phyloP scores from a whole-genome alignment of 2,329 filamentous ascomycete genomes.

The Pseudogymnoascus sp. region DNA sequence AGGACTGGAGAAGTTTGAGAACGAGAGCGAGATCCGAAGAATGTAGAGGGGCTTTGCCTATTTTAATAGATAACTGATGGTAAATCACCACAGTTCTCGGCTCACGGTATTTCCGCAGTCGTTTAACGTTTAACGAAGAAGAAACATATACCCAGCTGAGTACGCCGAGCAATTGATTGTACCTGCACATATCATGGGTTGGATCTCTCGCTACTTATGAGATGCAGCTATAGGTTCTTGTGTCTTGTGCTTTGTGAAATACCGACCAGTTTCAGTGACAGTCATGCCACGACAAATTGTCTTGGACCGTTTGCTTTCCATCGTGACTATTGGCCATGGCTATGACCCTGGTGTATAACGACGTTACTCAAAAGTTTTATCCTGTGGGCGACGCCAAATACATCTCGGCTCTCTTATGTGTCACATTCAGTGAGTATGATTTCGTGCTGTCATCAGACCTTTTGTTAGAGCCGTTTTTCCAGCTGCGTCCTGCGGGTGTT shows the following conservation, averaged over 20 bases:
- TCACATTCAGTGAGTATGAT: neutral
- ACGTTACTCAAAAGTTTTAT: neutral
- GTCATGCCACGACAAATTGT: neutral
- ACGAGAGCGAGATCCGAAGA: constrained; percentile 79
- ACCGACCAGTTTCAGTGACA: neutral
- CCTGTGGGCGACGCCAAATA: neutral
- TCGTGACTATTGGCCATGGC: neutral
- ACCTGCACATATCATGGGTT: neutral
- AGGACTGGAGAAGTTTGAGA: constrained; percentile 76
- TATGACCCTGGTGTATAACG: neutral
- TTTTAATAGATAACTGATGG: constrained; percentile 3
- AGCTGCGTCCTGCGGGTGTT: neutral
- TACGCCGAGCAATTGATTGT: constrained; percentile 7
- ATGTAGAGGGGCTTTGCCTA: constrained; percentile 46
- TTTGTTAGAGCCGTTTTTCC: neutral
- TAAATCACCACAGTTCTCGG: neutral
- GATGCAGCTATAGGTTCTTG: neutral
- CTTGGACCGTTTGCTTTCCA: neutral
- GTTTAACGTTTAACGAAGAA: constrained; percentile 9
- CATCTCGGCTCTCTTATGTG: neutral
- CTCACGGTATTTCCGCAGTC: constrained; percentile 8
- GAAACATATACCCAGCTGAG: constrained; percentile 4
- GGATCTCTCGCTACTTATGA: neutral
- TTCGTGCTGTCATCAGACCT: constrained; percentile 1
- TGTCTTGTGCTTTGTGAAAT: neutral